phyloP scores from a whole-genome alignment of 2,329 filamentous ascomycete genomes.

The Xylaria sp. region DNA sequence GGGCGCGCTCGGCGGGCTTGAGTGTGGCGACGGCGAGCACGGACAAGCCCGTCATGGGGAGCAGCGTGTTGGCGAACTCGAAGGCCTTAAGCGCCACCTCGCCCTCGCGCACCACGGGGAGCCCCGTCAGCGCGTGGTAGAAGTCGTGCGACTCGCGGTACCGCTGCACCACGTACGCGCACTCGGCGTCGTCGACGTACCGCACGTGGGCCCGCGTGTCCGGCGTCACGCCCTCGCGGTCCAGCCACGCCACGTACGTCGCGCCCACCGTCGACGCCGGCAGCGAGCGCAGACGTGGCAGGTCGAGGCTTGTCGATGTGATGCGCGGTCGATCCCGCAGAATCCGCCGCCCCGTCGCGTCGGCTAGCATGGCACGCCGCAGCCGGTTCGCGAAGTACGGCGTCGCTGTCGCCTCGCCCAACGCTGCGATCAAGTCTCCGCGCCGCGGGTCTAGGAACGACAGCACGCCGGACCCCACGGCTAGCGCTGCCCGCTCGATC shows the following conservation, averaged over 20 bases:
- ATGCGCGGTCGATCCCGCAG: conserved; percentile 89
- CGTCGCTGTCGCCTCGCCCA: conserved; percentile 93
- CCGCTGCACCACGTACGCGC: conserved; percentile 97
- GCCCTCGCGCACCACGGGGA: conserved; percentile 91
- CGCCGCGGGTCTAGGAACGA: conserved; percentile 77
- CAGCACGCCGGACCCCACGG: conserved; percentile 66
- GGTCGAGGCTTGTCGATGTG: conserved; percentile 71
- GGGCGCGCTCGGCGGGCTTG: conserved; percentile 77
- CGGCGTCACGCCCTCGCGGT: conserved; percentile 89
- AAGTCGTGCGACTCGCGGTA: conserved; percentile 98
- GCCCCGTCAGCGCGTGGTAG: conserved; percentile 90
- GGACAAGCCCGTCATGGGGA: conserved; percentile 94
- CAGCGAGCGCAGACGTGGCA: conserved; percentile 73
- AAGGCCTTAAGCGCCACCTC: conserved; percentile 98
- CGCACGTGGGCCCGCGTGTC: conserved; percentile 83
- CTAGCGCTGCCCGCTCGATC: conserved; percentile 76
- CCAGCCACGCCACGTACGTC: conserved; percentile 88
- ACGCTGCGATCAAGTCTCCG: conserved; percentile 88
- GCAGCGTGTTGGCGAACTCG: conserved; percentile 90
- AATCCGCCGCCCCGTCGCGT: conserved; percentile 85
- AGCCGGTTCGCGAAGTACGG: conserved; percentile 95
- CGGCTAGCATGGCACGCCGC: conserved; percentile 85
- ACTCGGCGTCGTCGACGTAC: conserved; percentile 94
- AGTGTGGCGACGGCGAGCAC: conserved; percentile 85
- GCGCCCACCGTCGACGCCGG: conserved; percentile 77